Percentiles rank a stretch among this genome's conserved stretches.
Evolutionary conservation across 257 asterid species (phyloP).

Genomic region (Henckelia pumila): DNA sequence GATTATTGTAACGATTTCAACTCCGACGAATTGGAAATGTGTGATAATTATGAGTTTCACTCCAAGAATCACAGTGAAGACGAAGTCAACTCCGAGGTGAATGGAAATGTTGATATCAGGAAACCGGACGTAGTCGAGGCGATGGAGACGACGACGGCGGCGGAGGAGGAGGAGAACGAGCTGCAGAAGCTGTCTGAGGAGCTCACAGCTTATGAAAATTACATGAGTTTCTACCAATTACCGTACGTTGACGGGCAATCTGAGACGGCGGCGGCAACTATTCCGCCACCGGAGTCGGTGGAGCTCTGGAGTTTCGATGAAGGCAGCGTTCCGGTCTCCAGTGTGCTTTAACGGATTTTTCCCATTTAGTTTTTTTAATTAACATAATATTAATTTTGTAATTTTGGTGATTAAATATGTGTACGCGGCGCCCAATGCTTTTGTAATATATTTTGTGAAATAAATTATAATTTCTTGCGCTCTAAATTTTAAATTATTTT

Average conservation of each 20-base stretch:
- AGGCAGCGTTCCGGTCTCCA: neutral
- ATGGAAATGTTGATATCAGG: neutral
- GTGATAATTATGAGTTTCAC: neutral
- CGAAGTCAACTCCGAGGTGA: conserved; percentile 24
- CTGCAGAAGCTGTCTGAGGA: conserved; percentile 72
- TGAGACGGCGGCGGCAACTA: conserved; percentile 25
- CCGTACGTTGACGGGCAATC: conserved; percentile 86
- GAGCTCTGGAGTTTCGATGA: conserved; percentile 85
- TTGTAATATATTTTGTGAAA: neutral
- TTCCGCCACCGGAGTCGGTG: conserved; percentile 43
- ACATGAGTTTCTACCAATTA: conserved; percentile 76
- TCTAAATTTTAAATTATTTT: neutral
- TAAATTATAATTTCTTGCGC: neutral
- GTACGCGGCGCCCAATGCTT: neutral
- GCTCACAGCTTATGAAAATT: conserved; percentile 71
- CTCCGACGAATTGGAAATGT: conserved; percentile 10
- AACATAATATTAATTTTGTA: too few relatives aligned
- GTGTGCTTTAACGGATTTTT: neutral
- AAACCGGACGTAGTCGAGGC: neutral
- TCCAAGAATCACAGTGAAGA: conserved; percentile 2
- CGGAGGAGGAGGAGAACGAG: conserved; percentile 27
- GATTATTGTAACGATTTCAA: neutral
- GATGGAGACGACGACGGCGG: conserved; percentile 21
- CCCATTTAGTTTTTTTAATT: neutral
- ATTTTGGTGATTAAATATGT: too few relatives aligned